These are phyloP conservation scores for Cladosporium oxysporum DNA, from an alignment of 2,329 filamentous ascomycete genomes.

Conservation along the genomic window DNA sequence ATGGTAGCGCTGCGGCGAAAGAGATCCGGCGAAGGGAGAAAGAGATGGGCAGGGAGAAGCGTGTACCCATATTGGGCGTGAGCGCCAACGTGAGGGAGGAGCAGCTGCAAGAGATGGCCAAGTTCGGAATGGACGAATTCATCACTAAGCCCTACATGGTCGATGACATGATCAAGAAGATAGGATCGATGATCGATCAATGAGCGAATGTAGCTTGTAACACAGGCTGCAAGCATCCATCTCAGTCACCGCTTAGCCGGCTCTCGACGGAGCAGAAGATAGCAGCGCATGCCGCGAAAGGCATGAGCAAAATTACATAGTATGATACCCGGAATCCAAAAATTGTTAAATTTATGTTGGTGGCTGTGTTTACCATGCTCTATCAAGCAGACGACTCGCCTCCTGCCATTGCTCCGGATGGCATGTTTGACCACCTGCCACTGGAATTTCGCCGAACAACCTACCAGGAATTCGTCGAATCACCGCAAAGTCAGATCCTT, in stretches of 20 bases:
- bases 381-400: too few species aligned
- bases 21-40: slow-evolving; percentile 33
- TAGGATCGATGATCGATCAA: slow-evolving; percentile 3
- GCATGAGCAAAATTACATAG: neutral
- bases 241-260: neutral
- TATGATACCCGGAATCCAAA: slow-evolving; percentile 2
- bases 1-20: slow-evolving; percentile 34
- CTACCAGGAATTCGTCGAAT: neutral
- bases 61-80: slow-evolving; percentile 37
- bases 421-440: neutral
- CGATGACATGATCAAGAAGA: slow-evolving; percentile 12
- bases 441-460: neutral
- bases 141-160: slow-evolving; percentile 36
- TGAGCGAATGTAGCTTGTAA: neutral
- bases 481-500: neutral
- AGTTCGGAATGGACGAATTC: slow-evolving; percentile 38
- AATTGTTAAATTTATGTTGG: neutral
- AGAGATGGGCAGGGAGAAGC: slow-evolving; percentile 24
- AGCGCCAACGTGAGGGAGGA: slow-evolving; percentile 39
- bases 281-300: neutral
- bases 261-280: neutral
- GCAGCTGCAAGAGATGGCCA: slow-evolving; percentile 35
- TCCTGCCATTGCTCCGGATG: neutral
- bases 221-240: neutral
- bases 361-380: neutral